These are phyloP conservation scores for Ustilago trichophora DNA, from an alignment of 1,284 basidiomycete species.

Conservation along the genomic window DNA sequence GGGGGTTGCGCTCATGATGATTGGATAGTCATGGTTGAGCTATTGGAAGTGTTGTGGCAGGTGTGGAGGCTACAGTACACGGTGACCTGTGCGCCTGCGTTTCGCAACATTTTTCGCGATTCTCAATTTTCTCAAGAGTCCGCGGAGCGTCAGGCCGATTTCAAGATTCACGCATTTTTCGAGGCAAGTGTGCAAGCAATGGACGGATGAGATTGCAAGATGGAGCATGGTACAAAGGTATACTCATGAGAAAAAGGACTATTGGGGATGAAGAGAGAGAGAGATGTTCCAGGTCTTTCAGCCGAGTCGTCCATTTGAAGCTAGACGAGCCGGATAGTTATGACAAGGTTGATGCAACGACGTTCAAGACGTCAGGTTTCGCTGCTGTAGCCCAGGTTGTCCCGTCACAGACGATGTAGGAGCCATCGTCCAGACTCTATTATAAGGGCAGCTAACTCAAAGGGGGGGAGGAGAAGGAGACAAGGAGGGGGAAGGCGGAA, in stretches of 20 bases:
- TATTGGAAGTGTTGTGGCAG: no score
- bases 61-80: no score
- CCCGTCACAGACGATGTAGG: slow-evolving; percentile 18
- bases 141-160: no score
- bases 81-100: no score
- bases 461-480: not conserved
- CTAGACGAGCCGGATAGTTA: slow-evolving; percentile 33
- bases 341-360: slow-evolving; percentile 35
- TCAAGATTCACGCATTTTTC: no score
- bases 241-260: no score
- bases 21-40: no score
- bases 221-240: no score
- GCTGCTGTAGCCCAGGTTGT: slow-evolving; percentile 21
- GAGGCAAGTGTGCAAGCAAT: no score
- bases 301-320: slow-evolving; percentile 24
- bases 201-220: no score
- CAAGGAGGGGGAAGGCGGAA: not conserved
- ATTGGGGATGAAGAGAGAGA: not conserved
- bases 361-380: not conserved
- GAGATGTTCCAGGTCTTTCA: slow-evolving; percentile 34
- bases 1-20: slow-evolving; percentile 17
- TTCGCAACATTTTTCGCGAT: no score
- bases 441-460: slow-evolving; percentile 7
- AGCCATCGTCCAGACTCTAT: slow-evolving; percentile 10
- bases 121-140: no score